Evolutionary conservation across 2,329 filamentous ascomycete species (phyloP).

Genomic region (Coniochaeta sp.): DNA sequence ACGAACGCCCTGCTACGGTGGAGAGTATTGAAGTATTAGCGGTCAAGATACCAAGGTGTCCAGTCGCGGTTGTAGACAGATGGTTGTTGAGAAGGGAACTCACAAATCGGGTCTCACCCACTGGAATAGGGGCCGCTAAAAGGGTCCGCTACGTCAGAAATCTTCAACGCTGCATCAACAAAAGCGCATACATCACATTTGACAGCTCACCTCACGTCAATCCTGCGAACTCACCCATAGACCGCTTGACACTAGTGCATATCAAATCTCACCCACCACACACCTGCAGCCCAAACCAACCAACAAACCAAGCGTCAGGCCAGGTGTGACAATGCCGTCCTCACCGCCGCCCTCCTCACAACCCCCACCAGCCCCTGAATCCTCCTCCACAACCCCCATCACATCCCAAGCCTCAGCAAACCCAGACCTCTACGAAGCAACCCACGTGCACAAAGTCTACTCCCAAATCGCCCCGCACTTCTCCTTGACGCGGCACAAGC

Average conservation of each 20-base stretch:
- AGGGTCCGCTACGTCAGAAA: not conserved
- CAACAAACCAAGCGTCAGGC: not conserved
- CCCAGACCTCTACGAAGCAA: constrained; percentile 59
- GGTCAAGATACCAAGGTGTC: no score
- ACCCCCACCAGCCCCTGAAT: not conserved
- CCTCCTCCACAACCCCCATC: not conserved
- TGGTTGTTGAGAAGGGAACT: no score
- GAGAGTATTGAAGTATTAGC: not conserved
- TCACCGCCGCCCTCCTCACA: not conserved
- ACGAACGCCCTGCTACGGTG: not conserved
- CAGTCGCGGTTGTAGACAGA: no score
- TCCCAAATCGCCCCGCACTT: constrained; percentile 81
- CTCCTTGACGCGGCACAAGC: constrained; percentile 71
- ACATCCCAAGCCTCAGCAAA: not conserved
- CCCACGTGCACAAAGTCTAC: constrained; percentile 89
- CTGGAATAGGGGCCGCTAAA: not conserved
- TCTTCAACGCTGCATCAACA: not conserved
- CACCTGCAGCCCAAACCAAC: no score
- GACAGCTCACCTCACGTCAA: no score
- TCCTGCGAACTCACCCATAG: no score
- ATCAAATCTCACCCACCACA: no score
- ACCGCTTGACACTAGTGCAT: no score
- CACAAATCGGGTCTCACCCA: not conserved
- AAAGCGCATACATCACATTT: not conserved
- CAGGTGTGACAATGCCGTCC: not conserved